Evolutionary conservation across 768 basidiomycete species (phyloP).

Genomic region (Favolaschia claudopus): DNA sequence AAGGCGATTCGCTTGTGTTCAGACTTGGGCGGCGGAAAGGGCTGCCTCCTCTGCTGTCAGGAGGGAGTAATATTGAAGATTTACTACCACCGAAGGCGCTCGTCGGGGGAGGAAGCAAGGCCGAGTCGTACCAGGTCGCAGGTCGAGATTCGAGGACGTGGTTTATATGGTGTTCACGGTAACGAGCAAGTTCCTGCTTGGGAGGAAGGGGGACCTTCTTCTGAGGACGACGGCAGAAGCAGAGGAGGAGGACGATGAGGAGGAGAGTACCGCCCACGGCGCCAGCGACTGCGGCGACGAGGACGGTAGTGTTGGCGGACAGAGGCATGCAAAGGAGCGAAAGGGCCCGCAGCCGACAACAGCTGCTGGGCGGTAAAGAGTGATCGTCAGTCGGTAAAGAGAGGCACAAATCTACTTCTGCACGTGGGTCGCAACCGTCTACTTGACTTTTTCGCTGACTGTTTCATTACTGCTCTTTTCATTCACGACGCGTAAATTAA

Average conservation of each 20-base stretch:
- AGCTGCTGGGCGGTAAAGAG: not conserved
- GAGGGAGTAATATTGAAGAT: slow-evolving; percentile 40
- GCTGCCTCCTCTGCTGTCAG: slow-evolving; percentile 22
- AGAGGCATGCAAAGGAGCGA: slow-evolving; percentile 20
- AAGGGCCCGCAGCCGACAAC: not conserved
- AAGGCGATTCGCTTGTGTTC: slow-evolving; percentile 22
- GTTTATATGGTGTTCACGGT: slow-evolving; percentile 53
- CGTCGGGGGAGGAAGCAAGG: slow-evolving; percentile 30
- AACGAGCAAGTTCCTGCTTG: slow-evolving; percentile 69
- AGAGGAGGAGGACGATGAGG: slow-evolving; percentile 45
- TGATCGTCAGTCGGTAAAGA: too few species aligned
- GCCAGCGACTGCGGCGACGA: slow-evolving; percentile 58
- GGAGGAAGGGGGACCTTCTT: slow-evolving; percentile 63
- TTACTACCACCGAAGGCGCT: slow-evolving; percentile 38
- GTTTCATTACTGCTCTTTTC: too few species aligned
- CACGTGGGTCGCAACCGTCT: too few species aligned
- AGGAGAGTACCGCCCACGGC: slow-evolving; percentile 49
- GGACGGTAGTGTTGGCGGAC: slow-evolving; percentile 46
- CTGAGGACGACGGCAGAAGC: slow-evolving; percentile 43
- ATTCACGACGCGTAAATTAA: too few species aligned
- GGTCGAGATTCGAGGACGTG: slow-evolving; percentile 8
- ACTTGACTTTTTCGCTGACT: too few species aligned
- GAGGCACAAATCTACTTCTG: too few species aligned
- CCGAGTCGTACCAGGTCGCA: slow-evolving; percentile 32
- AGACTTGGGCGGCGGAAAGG: slow-evolving; percentile 24